These are phyloP conservation scores for Cutaneotrichosporon mucoides DNA, from an alignment of 1,284 basidiomycete species.

Conservation along the genomic window DNA sequence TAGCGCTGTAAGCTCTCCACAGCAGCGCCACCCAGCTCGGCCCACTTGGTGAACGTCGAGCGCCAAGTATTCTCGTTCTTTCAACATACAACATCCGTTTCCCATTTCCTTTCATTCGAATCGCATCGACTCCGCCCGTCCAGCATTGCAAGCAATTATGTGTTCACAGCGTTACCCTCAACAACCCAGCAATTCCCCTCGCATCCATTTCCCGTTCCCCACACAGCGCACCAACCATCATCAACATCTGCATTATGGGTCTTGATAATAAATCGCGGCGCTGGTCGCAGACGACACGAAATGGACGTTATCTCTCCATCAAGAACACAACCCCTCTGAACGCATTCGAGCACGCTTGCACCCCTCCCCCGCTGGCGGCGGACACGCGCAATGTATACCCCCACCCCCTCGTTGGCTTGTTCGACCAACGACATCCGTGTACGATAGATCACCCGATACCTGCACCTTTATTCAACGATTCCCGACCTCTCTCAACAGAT, in stretches of 20 bases:
- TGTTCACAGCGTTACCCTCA: constrained; percentile 11
- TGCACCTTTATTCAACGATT: constrained; percentile 22
- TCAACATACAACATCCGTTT: constrained; percentile 1
- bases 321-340: constrained; percentile 10
- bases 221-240: constrained; percentile 13
- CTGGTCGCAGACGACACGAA: constrained; percentile 21
- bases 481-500: constrained; percentile 13
- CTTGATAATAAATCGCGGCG: constrained; percentile 15
- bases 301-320: constrained; percentile 14
- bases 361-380: constrained; percentile 12
- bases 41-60: too few species aligned
- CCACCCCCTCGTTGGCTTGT: neutral
- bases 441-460: constrained; percentile 12
- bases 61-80: neutral
- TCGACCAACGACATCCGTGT: constrained; percentile 10
- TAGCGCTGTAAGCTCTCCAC: neutral
- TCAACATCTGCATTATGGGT: constrained; percentile 8
- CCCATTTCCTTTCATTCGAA: constrained; percentile 2
- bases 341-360: constrained; percentile 17
- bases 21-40: neutral
- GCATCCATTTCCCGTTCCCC: constrained; percentile 12
- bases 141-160: constrained; percentile 22
- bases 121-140: constrained; percentile 9
- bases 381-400: constrained; percentile 12
- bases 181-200: constrained; percentile 1